Percentiles rank a stretch among this genome's conserved stretches.
phyloP scores from a whole-genome alignment of 352 stramenopile genomes.

The Phytophthora colocasiae region DNA sequence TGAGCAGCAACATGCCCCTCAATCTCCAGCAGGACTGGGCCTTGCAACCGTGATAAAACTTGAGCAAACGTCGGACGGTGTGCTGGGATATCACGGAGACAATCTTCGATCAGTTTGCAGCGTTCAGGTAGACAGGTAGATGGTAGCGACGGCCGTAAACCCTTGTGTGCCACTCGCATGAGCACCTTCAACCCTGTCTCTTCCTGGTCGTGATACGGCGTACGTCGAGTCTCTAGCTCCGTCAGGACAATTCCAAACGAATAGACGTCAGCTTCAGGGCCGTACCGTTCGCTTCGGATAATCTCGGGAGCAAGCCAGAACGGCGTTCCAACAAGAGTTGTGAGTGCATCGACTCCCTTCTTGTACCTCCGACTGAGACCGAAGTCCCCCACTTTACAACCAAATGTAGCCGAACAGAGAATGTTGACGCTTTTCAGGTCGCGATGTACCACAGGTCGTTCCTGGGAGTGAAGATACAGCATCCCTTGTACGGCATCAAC shows the following conservation, averaged over 20 bases:
- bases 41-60: conserved; percentile 78
- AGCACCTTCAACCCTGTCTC: conserved; percentile 83
- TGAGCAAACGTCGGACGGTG: conserved; percentile 78
- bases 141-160: conserved; percentile 77
- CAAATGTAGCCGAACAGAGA: conserved; percentile 87
- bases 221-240: conserved; percentile 84
- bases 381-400: conserved; percentile 91
- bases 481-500: conserved; percentile 87
- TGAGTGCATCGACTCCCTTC: conserved; percentile 84
- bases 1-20: conserved; percentile 57
- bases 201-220: conserved; percentile 81
- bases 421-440: conserved; percentile 92
- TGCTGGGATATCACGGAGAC: conserved; percentile 60
- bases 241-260: conserved; percentile 91
- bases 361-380: conserved; percentile 85
- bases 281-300: conserved; percentile 88
- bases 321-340: conserved; percentile 83
- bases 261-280: conserved; percentile 83
- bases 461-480: conserved; percentile 89
- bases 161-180: conserved; percentile 78
- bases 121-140: conserved; percentile 61
- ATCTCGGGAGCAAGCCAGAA: conserved; percentile 91
- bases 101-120: conserved; percentile 78
- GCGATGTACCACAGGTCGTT: conserved; percentile 84
- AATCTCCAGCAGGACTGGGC: conserved; percentile 79